Conservation (phyloP, 345 rosid genomes). For the Boechera retrofracta region DNA sequence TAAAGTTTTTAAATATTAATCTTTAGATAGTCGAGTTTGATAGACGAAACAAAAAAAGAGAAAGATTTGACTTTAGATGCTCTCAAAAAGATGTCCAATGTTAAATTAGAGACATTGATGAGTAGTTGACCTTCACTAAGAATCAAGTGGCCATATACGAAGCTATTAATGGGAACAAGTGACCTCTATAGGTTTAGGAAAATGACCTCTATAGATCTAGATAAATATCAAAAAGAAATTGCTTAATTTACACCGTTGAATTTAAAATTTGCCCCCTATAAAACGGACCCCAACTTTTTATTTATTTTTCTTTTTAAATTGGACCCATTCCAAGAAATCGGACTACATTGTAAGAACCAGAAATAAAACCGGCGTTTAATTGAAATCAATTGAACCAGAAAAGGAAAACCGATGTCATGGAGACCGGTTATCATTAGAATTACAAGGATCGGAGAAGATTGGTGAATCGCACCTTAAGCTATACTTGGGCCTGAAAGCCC, state of each 20-base stretch:
- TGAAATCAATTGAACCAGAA: neutral
- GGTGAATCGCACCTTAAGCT: neutral
- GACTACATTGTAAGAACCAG: neutral
- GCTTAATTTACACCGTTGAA: neutral
- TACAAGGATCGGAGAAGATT: neutral
- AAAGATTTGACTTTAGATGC: neutral
- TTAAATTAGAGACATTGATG: neutral
- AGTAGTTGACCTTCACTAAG: constrained; percentile 7
- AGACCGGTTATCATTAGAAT: neutral
- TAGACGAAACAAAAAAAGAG: neutral
- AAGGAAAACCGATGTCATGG: neutral
- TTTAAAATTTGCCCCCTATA: neutral
- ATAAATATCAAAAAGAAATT: neutral
- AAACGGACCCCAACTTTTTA: neutral
- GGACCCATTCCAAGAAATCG: neutral
- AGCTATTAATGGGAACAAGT: neutral
- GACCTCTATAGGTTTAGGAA: neutral
- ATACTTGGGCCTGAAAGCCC: constrained; percentile 28
- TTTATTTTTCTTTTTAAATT: neutral
- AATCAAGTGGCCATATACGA: constrained; percentile 13
- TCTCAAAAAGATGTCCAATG: neutral
- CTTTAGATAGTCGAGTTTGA: neutral
- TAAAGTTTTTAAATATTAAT: neutral
- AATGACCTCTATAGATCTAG: neutral
- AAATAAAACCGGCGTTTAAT: constrained; percentile 1